Conservation (phyloP, 345 rosid genomes). For the Mercurialis annua region DNA sequence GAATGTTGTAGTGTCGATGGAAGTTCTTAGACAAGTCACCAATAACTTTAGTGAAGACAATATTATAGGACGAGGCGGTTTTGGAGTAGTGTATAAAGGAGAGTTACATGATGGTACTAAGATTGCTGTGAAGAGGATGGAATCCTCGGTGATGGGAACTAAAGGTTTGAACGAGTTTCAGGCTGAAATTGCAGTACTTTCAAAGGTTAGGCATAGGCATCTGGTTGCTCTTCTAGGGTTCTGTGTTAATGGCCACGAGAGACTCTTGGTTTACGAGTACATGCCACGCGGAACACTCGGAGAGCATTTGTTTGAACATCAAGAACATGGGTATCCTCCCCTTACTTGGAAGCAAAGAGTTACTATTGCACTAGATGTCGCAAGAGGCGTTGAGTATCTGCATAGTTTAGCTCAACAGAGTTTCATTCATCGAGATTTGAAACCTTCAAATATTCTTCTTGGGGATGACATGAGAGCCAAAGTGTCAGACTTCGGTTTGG, state of each 20-base stretch:
- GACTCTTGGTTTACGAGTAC: slow-evolving; percentile 27
- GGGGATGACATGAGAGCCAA: slow-evolving; percentile 35
- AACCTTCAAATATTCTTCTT: slow-evolving; percentile 30
- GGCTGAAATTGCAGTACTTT: slow-evolving; percentile 28
- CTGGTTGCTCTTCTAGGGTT: slow-evolving; percentile 26
- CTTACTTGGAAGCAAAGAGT: slow-evolving; percentile 27
- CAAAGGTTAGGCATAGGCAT: slow-evolving; percentile 27
- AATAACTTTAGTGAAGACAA: slow-evolving; percentile 20
- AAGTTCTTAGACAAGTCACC: slow-evolving; percentile 26
- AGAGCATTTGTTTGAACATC: slow-evolving; percentile 26
- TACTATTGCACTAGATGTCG: slow-evolving; percentile 28
- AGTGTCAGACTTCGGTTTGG: slow-evolving; percentile 30
- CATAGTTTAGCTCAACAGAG: slow-evolving; percentile 28
- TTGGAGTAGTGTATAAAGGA: slow-evolving; percentile 26
- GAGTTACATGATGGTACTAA: slow-evolving; percentile 25
- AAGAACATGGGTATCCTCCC: slow-evolving; percentile 8
- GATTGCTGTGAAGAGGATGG: slow-evolving; percentile 33
- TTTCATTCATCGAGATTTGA: slow-evolving; percentile 32
- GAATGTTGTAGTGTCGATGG: slow-evolving; percentile 23
- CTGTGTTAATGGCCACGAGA: slow-evolving; percentile 22
- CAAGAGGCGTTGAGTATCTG: slow-evolving; percentile 27
- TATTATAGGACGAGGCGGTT: slow-evolving; percentile 28
- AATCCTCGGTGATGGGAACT: slow-evolving; percentile 20
- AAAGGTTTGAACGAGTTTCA: slow-evolving; percentile 25
- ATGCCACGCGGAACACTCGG: slow-evolving; percentile 27